Evolutionary conservation across 1,284 basidiomycete genomes (phyloP).

Genomic region (Fomitopsis betulina): DNA sequence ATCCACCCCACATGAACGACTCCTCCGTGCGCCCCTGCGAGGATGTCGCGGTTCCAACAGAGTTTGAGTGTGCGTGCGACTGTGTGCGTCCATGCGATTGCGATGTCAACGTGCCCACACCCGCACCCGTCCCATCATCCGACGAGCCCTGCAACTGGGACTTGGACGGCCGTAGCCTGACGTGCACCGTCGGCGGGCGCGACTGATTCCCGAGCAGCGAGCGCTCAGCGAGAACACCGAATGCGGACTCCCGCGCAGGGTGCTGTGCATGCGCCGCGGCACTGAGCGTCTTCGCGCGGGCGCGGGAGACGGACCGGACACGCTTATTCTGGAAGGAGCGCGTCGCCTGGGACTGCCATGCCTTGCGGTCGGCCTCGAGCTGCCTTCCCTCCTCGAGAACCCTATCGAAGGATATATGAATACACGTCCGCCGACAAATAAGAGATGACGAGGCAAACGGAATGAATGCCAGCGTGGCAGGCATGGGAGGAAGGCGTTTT

Average conservation of each 20-base stretch:
- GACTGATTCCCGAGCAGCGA: constrained; percentile 61
- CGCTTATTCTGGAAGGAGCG: constrained; percentile 62
- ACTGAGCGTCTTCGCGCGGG: constrained; percentile 53
- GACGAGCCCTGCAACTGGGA: constrained; percentile 15
- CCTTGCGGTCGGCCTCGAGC: constrained; percentile 55
- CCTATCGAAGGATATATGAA: constrained; percentile 30
- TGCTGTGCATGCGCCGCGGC: constrained; percentile 15
- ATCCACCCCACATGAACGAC: constrained; percentile 19
- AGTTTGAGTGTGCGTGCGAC: constrained; percentile 29
- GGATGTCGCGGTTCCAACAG: constrained; percentile 39
- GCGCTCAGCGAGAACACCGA: constrained; percentile 48
- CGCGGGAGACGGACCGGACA: constrained; percentile 55
- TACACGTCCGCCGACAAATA: constrained; percentile 1
- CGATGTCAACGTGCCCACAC: constrained; percentile 22
- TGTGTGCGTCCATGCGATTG: constrained; percentile 36
- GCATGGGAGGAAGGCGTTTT: not conserved
- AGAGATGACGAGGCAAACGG: not conserved
- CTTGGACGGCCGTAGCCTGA: constrained; percentile 17
- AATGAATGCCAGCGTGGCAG: not conserved
- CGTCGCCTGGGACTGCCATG: constrained; percentile 60
- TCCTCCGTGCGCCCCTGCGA: constrained; percentile 30
- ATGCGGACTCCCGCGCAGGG: constrained; percentile 14
- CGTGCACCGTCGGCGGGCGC: constrained; percentile 42
- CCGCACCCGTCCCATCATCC: constrained; percentile 10
- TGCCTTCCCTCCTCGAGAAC: constrained; percentile 60